Evolutionary conservation across 805 yeast genomes (phyloP), one percentile per base, ranked within the genome.

Genomic region (Teunomyces cretensis): DNA sequence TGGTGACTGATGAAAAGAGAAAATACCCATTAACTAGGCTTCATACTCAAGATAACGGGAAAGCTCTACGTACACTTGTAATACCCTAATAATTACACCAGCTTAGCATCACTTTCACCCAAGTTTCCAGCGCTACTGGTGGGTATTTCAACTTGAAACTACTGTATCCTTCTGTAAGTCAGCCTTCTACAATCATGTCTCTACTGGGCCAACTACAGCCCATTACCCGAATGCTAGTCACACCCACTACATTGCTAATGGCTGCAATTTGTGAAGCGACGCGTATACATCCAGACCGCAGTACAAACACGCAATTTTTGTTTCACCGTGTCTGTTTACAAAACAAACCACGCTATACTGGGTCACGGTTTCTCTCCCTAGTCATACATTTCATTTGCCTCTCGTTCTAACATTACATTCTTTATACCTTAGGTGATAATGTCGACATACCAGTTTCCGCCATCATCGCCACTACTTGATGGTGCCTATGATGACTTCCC

Each of bases 401-500:
- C 44, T 30, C 13, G 17, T n/a, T 31, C 32, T 14, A 17, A 24
- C 22, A 17, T 35, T 14, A 11, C 26, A 35, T 35, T 13, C 26
- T 17, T 35, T 35, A 12, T 16, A 33, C 12, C n/a, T 17, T 12
- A 35, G 15, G 35, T 30, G 24, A 32, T 27, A 39, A 57, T 58
- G 56, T 51, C 57, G 28, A 42, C 17, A 3, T 52, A 49, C 26
- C 78, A 73, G 56, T 76, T 73, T 56, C 80, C 79, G n/a, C 81
- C 81, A 16, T 76, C 80, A 24, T 76, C 80, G 28, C 81, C 81
- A 6, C 71, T 68, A 47, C 54, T 65, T 46, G 43, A 45, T 7
- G 30, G 41, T 17, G 17, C 48, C 24, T 30, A 35, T 13, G 39
- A 26, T 7, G 32, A 26, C 9, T 26, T 37, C 32, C 28, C 41